Evolutionary conservation across 331 rosid species (phyloP).

Genomic region (Malus hybrid): DNA sequence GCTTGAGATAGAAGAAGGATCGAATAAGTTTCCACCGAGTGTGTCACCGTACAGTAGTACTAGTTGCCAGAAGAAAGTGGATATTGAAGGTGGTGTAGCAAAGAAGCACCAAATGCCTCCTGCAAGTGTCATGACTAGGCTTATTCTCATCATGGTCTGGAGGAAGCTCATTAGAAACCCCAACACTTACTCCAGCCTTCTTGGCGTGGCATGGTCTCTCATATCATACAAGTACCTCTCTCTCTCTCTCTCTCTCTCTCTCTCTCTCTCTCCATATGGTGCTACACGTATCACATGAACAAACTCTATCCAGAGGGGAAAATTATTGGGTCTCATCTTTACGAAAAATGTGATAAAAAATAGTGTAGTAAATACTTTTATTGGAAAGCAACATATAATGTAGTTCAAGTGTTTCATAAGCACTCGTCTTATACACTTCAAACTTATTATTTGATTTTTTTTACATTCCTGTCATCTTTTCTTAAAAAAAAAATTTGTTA

Average conservation of each 20-base stretch:
- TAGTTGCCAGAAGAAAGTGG: conserved; percentile 51
- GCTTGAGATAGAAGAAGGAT: conserved; percentile 52
- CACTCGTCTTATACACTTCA: neutral
- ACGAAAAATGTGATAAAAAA: neutral
- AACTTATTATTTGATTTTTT: too few relatives aligned
- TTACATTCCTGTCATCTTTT: neutral
- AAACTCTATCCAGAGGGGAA: neutral
- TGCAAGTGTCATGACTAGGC: conserved; percentile 88
- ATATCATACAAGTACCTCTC: conserved; percentile 53
- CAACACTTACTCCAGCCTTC: conserved; percentile 81
- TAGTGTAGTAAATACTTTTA: neutral
- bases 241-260: neutral
- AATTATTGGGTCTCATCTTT: neutral
- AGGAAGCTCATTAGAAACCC: conserved; percentile 95
- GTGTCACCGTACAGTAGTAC: conserved; percentile 50
- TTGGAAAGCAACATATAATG: neutral
- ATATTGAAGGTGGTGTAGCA: conserved; percentile 31
- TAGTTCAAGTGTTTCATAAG: neutral
- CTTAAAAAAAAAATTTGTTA: too few relatives aligned
- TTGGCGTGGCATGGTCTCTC: conserved; percentile 85
- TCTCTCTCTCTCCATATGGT: neutral
- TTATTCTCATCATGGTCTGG: conserved; percentile 95
- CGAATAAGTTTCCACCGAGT: conserved; percentile 29
- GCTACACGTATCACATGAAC: neutral
- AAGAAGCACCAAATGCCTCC: conserved; percentile 94